A percentile compares a stretch with the other conserved stretches of the same genome.
Evolutionary conservation across 352 stramenopile genomes (phyloP).

Genomic region (Pythium dissimile): DNA sequence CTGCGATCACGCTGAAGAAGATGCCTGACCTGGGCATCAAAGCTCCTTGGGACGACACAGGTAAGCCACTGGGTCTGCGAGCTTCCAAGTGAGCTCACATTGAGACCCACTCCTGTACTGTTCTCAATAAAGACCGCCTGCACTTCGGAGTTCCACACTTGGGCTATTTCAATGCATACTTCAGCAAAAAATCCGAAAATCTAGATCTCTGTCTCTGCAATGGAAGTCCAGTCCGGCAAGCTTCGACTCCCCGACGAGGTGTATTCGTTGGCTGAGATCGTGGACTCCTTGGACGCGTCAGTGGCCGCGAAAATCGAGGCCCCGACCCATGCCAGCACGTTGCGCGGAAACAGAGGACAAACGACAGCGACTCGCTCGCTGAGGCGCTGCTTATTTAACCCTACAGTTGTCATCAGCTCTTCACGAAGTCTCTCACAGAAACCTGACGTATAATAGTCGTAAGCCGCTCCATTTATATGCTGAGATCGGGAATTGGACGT

Average conservation of each 20-base stretch:
- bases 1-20: conserved; percentile 45
- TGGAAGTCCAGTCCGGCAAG: conserved; percentile 62
- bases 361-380: conserved; percentile 40
- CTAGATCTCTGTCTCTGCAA: conserved; percentile 40
- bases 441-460: no score
- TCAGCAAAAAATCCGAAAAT: no score
- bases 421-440: conserved; percentile 48
- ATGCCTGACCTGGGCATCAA: conserved; percentile 72
- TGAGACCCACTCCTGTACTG: background rate
- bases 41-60: conserved; percentile 76
- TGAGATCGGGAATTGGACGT: background rate
- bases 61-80: conserved; percentile 61
- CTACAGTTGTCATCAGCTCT: conserved; percentile 38
- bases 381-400: conserved; percentile 37
- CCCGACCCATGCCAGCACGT: conserved; percentile 75
- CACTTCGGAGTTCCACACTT: no score
- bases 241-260: conserved; percentile 20
- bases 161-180: no score
- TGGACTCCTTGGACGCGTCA: conserved; percentile 32
- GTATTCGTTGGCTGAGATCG: conserved; percentile 61
- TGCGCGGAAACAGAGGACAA: conserved; percentile 56
- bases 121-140: no score
- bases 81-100: conserved; percentile 31
- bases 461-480: no score
- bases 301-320: conserved; percentile 74